Evolutionary conservation across 2,329 filamentous ascomycete species (phyloP), one percentile per base, ranked within the genome.

Genomic region (Xylariaceae sp.): DNA sequence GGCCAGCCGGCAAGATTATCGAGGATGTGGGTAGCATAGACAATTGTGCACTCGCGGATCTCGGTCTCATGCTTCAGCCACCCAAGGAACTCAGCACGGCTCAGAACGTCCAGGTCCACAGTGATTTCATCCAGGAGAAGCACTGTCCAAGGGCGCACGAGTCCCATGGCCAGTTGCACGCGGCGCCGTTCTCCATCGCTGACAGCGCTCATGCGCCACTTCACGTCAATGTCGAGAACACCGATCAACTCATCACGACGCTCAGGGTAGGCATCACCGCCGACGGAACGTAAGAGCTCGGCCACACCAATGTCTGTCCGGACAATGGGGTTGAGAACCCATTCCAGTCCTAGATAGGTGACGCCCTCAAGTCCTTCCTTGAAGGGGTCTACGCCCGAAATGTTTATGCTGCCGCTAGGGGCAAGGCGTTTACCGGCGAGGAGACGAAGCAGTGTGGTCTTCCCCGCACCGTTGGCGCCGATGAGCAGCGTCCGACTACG

Each of bases 261-360:
- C 15, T 82, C 87, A 0, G 89, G 84, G 74, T 89, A 99, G 67
- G 85, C 83, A 73, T 96, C 84, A 10, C 94, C 94, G 62, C 94
- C 94, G 0, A 99, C 90, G 2, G 87, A 91, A 53, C 85, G 78
- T 30, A 99, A 85, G 4, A 99, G 84, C 66, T 95, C 92, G 2
- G 82, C 83, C 2, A 99, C 93, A 60, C 90, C 91, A 67, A 99
- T 96, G 75, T 99, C 94, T 35, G 88, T 95, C 55, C 93, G 89
- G 52, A 97, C 94, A 69, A 97, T 96, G 53, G 90, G 90, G 78
- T 97, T 97, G 8, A 99, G 83, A 2, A 97, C 94, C 94, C 94
- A 99, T 80, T 99, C 94, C 0, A 97, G 85, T 0, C 94, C 94
- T 6, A 99, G 88, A 75, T 99, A 99, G 18, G 93, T 97, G 37